Percentiles rank a stretch among this genome's conserved stretches.
Conservation (phyloP, 1,139 yeast species). For the Hyphopichia khmerensis region DNA sequence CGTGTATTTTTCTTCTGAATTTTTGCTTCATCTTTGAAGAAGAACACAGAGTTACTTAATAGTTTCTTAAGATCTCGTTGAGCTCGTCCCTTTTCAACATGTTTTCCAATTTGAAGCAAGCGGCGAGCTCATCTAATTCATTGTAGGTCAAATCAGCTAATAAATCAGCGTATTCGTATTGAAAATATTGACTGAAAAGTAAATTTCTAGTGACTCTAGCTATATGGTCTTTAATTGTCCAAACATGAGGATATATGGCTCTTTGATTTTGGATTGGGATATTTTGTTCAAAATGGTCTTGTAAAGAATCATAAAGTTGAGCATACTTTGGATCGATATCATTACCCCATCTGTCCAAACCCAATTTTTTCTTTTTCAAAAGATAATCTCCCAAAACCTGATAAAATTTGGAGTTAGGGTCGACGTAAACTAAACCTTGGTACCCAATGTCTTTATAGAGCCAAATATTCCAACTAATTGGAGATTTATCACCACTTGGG, state of each 20-base stretch:
- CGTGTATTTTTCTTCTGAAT: too few species aligned
- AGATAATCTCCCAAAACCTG: constrained; percentile 38
- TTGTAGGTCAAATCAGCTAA: constrained; percentile 37
- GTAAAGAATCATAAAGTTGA: constrained; percentile 29
- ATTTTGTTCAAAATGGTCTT: constrained; percentile 31
- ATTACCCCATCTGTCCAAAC: constrained; percentile 49
- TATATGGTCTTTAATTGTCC: constrained; percentile 34
- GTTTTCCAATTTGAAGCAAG: constrained; percentile 46
- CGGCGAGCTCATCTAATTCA: constrained; percentile 48
- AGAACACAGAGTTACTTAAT: constrained; percentile 10
- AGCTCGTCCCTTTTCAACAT: constrained; percentile 37
- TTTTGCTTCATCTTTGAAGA: neutral
- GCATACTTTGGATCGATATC: constrained; percentile 39
- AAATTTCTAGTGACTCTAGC: constrained; percentile 37
- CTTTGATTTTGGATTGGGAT: constrained; percentile 32
- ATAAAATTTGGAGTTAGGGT: constrained; percentile 42
- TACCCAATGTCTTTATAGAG: constrained; percentile 51
- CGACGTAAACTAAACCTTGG: constrained; percentile 45
- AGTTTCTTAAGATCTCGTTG: constrained; percentile 31
- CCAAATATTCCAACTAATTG: constrained; percentile 51
- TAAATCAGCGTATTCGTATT: constrained; percentile 42
- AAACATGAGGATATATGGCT: constrained; percentile 33
- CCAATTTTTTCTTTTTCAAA: constrained; percentile 38
- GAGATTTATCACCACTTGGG: constrained; percentile 42
- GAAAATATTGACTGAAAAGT: constrained; percentile 39